phyloP scores from a whole-genome alignment of 192 early-diverging fungal genomes.

The Geranomyces variabilis region DNA sequence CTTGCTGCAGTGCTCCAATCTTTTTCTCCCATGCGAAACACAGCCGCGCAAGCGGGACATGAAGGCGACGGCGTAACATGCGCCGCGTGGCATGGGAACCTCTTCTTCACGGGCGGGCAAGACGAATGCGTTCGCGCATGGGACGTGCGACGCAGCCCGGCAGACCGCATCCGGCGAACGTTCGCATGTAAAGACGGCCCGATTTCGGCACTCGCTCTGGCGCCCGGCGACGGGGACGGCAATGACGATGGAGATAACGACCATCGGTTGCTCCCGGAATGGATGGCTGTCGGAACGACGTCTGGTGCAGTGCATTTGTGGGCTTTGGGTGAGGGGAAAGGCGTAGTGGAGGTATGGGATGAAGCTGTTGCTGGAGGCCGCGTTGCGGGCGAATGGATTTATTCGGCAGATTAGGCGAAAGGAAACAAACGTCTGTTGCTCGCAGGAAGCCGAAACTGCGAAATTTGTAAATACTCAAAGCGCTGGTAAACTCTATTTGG shows the following conservation, averaged over 20 bases:
- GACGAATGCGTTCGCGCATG: conserved; percentile 19
- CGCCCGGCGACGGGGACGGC: background rate
- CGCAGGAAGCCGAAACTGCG: no score
- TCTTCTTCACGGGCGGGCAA: conserved; percentile 20
- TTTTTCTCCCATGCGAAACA: no score
- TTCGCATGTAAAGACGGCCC: conserved; percentile 9
- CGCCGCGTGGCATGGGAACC: background rate
- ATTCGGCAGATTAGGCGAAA: no score
- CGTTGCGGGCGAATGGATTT: no score
- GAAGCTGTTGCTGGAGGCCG: no score
- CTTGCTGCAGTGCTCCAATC: no score
- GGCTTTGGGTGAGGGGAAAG: background rate
- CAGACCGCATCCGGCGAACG: conserved; percentile 5
- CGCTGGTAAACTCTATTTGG: no score
- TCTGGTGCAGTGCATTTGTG: conserved; percentile 10
- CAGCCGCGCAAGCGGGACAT: conserved; percentile 1
- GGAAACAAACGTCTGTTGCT: no score
- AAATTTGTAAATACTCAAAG: no score
- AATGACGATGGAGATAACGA: background rate
- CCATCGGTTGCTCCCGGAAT: background rate
- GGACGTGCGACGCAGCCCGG: conserved; percentile 18
- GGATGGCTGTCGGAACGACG: conserved; percentile 20
- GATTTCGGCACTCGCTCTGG: background rate
- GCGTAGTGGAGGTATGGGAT: no score
- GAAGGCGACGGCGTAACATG: conserved; percentile 12